Base-by-base conservation (phyloP, 768 basidiomycete genomes). In the Gloeostereum incarnatum region DNA sequence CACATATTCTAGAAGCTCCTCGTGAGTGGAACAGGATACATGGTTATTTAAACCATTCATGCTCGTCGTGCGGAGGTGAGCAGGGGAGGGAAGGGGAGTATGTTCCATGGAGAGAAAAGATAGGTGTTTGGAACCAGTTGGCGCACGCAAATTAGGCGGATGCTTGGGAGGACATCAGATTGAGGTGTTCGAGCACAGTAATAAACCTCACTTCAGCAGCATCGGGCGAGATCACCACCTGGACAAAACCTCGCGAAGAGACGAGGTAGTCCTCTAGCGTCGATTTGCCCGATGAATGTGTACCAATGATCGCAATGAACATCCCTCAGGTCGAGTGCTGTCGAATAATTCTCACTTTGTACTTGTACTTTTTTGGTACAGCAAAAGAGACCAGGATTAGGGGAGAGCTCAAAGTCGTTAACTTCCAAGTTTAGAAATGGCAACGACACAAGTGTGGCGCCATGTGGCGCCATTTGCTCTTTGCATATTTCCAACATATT, bases 291-390 rank as follows among this genome's bases (percentile, higher is more conserved):
- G 82, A 70, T 41, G 59, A 68, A 9, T 63, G 67, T 0, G 81
- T 74, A 31, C 81, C 82, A 35, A 81, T 60, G 35, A 85, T 71
- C 19, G 78, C 73, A 47, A 84, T 67, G 55, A 84, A 74, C 81
- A 84, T 84, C 41, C 39, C 14, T n/a, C n/a, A n/a, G n/a, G n/a
- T n/a, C n/a, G n/a, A n/a, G n/a, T n/a, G n/a, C n/a, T n/a, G n/a
- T n/a, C n/a, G n/a, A n/a, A n/a, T n/a, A n/a, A n/a, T n/a, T n/a
- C n/a, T n/a, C n/a, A n/a, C n/a, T n/a, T n/a, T n/a, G n/a, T n/a
- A n/a, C n/a, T n/a, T n/a, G n/a, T n/a, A n/a, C n/a, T n/a, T n/a
- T n/a, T n/a, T n/a, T n/a, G n/a, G n/a, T n/a, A n/a, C n/a, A n/a
- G n/a, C n/a, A n/a, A n/a, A n/a, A n/a, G n/a, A n/a, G n/a, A n/a